Evolutionary conservation across 2,329 filamentous ascomycete species (phyloP).

Genomic region (Sporothrix humicola): DNA sequence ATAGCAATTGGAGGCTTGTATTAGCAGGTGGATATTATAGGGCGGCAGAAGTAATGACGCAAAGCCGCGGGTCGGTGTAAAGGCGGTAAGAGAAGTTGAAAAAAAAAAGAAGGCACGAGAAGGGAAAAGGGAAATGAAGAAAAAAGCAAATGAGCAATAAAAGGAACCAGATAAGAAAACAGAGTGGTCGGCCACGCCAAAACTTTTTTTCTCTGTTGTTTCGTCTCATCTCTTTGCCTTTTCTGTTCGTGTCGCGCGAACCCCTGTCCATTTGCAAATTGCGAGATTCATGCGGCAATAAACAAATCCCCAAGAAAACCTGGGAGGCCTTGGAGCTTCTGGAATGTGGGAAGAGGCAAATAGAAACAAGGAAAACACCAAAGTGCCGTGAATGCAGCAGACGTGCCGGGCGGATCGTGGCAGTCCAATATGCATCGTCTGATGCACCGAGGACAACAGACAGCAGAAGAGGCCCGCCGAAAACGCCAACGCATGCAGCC

Average conservation of each 20-base stretch:
- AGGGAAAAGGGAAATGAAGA: constrained; percentile 22
- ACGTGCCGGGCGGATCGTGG: background rate
- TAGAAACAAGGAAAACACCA: constrained; percentile 12
- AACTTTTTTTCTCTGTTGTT: background rate
- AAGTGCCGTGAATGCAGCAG: constrained; percentile 8
- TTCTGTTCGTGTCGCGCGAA: constrained; percentile 25
- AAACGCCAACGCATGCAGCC: constrained; percentile 10
- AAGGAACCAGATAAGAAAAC: constrained; percentile 28
- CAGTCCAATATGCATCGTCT: background rate
- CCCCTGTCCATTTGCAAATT: constrained; percentile 31
- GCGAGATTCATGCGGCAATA: constrained; percentile 20
- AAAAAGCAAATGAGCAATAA: constrained; percentile 31
- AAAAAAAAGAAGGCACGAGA: constrained; percentile 12
- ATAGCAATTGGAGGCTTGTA: constrained; percentile 48
- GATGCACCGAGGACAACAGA: background rate
- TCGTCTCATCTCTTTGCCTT: background rate
- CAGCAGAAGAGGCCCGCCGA: background rate
- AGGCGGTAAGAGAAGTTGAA: constrained; percentile 37
- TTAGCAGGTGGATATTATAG: constrained; percentile 52
- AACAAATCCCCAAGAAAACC: background rate
- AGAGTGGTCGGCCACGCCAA: constrained; percentile 2
- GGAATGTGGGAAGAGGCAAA: constrained; percentile 23
- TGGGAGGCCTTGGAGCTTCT: constrained; percentile 19
- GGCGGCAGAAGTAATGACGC: constrained; percentile 36
- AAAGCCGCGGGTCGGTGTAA: constrained; percentile 41